Evolutionary conservation across 371 early-diverging fungal genomes (phyloP).

Genomic region (Mucor circinelloides): DNA sequence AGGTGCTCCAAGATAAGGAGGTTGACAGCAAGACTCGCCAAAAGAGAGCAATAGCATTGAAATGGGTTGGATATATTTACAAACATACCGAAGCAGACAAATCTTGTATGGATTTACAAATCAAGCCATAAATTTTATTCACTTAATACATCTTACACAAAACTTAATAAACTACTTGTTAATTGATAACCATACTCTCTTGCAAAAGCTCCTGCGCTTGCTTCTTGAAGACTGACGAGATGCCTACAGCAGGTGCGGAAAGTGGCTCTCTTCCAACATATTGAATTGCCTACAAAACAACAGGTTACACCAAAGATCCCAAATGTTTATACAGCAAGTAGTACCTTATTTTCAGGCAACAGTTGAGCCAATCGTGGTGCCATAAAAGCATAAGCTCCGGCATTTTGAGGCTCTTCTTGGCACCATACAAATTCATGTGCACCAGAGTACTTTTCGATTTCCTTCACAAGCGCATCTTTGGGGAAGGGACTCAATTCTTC

Average conservation of each 20-base stretch:
- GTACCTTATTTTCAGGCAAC: conserved; percentile 52
- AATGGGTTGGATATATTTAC: conserved; percentile 52
- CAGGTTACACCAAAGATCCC: neutral
- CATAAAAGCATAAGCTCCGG: conserved; percentile 88
- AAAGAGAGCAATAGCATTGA: conserved; percentile 50
- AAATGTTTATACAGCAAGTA: neutral
- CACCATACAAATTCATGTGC: conserved; percentile 85
- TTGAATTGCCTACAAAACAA: conserved; percentile 33
- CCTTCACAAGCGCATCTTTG: conserved; percentile 62
- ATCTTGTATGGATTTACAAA: conserved; percentile 32
- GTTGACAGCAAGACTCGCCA: conserved; percentile 37
- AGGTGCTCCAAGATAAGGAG: conserved; percentile 68
- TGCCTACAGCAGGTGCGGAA: conserved; percentile 81
- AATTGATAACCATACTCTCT: conserved; percentile 18
- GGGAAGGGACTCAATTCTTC: conserved; percentile 97
- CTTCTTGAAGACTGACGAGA: conserved; percentile 37
- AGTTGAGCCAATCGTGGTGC: conserved; percentile 82
- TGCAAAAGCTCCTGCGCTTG: conserved; percentile 40
- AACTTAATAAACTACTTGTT: conserved; percentile 4
- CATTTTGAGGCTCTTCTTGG: conserved; percentile 96
- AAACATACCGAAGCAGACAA: conserved; percentile 47
- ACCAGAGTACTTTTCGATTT: conserved; percentile 64
- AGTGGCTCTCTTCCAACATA: conserved; percentile 77
- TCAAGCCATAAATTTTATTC: conserved; percentile 13
- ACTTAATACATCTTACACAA: neutral